Evolutionary conservation across 805 yeast species (phyloP).

Genomic region (Saturnispora gosingensis): DNA sequence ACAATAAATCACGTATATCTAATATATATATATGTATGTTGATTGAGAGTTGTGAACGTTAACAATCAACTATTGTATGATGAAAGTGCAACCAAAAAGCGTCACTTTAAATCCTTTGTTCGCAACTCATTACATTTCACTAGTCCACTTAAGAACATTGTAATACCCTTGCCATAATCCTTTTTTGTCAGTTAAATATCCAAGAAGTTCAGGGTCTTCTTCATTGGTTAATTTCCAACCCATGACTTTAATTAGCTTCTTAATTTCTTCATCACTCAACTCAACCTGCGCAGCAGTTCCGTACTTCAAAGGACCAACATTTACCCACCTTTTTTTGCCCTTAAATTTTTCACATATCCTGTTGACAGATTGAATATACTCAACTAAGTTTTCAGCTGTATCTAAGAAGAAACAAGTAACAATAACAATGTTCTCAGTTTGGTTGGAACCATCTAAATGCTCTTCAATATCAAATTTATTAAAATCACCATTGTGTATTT

Average conservation of each 20-base stretch:
- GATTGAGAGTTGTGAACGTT: neutral
- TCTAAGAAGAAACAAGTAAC: conserved; percentile 76
- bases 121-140: conserved; percentile 15
- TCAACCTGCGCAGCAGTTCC: conserved; percentile 79
- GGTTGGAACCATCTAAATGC: conserved; percentile 6
- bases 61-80: neutral
- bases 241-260: conserved; percentile 37
- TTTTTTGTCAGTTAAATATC: conserved; percentile 56
- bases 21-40: neutral
- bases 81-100: neutral
- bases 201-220: conserved; percentile 34
- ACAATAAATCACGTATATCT: neutral
- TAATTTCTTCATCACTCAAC: conserved; percentile 61
- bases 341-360: conserved; percentile 26
- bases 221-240: conserved; percentile 53
- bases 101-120: neutral
- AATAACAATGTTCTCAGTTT: conserved; percentile 40
- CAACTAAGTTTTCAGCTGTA: conserved; percentile 81
- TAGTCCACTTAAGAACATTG: conserved; percentile 52
- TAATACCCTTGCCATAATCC: conserved; percentile 75
- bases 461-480: conserved; percentile 35
- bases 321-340: conserved; percentile 61
- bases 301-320: conserved; percentile 87
- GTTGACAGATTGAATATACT: conserved; percentile 61
- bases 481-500: conserved; percentile 54